Conservation (phyloP, 306 rosid species). For the Vicia villosa region DNA sequence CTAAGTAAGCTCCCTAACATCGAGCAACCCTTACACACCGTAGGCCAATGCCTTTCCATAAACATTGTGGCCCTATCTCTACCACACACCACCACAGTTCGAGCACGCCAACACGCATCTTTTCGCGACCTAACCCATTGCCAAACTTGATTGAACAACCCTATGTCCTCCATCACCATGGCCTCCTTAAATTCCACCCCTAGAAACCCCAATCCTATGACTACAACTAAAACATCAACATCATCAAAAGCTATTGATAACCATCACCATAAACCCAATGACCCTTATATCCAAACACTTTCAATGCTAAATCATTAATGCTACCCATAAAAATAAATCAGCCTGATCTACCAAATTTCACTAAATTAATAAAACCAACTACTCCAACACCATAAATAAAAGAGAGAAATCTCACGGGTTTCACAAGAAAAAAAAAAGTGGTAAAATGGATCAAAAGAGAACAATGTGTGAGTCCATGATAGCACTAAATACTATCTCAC, state of each 20-base stretch:
- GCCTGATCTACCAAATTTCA: conserved; percentile 47
- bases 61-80: conserved; percentile 55
- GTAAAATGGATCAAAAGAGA: conserved; percentile 42
- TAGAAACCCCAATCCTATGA: conserved; percentile 30
- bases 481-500: conserved; percentile 69
- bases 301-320: conserved; percentile 53
- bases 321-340: conserved; percentile 45
- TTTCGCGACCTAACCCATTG: conserved; percentile 79
- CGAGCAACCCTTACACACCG: conserved; percentile 66
- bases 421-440: conserved; percentile 37
- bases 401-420: conserved; percentile 42
- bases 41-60: conserved; percentile 85
- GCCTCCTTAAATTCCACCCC: conserved; percentile 36
- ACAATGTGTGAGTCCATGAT: conserved; percentile 41
- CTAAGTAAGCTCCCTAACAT: conserved; percentile 55
- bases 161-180: conserved; percentile 82
- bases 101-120: conserved; percentile 54
- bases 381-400: conserved; percentile 40
- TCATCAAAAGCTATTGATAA: conserved; percentile 45
- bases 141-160: conserved; percentile 84
- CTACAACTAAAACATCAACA: conserved; percentile 20
- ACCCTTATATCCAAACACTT: conserved; percentile 36
- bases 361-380: conserved; percentile 40
- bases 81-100: conserved; percentile 45
- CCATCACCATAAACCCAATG: conserved; percentile 40